Conservation (phyloP, 2,329 filamentous ascomycete genomes). For the Parastagonospora nodorum region DNA sequence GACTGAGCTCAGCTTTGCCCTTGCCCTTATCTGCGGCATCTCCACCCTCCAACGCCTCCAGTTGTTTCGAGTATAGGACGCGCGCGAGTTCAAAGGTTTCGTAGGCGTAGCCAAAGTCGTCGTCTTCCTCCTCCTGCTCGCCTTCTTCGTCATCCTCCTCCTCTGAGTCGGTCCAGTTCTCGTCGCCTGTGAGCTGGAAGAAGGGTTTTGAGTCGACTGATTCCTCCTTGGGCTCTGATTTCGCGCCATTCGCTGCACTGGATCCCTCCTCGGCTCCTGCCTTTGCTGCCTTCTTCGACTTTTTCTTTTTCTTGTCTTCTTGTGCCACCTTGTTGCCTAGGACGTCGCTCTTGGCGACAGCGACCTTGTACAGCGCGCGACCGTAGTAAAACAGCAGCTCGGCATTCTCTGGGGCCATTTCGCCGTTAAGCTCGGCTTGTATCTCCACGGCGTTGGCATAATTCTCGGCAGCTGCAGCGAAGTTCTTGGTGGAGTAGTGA, state of each 20-base stretch:
- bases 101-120: conserved; percentile 68
- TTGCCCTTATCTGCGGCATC: conserved; percentile 50
- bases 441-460: conserved; percentile 89
- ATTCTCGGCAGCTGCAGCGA: conserved; percentile 80
- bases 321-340: conserved; percentile 78
- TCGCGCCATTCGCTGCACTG: conserved; percentile 30
- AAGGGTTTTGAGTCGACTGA: conserved; percentile 70
- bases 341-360: conserved; percentile 92
- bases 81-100: conserved; percentile 68
- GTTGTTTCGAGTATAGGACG: conserved; percentile 61
- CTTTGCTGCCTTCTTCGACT: conserved; percentile 54
- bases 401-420: conserved; percentile 87
- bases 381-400: conserved; percentile 95
- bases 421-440: conserved; percentile 89
- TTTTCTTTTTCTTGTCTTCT: conserved; percentile 58
- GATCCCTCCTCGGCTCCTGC: conserved; percentile 44
- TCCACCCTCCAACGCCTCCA: conserved; percentile 50
- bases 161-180: conserved; percentile 81
- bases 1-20: conserved; percentile 52
- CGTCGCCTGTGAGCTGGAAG: conserved; percentile 93
- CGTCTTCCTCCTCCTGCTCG: conserved; percentile 58
- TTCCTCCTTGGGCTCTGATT: conserved; percentile 52
- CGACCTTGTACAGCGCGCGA: conserved; percentile 90
- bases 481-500: conserved; percentile 88
- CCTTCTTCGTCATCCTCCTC: conserved; percentile 68